These are phyloP conservation scores for Ceratocystis ficicola DNA, from an alignment of 2,329 filamentous ascomycete genomes.

Conservation along the genomic window DNA sequence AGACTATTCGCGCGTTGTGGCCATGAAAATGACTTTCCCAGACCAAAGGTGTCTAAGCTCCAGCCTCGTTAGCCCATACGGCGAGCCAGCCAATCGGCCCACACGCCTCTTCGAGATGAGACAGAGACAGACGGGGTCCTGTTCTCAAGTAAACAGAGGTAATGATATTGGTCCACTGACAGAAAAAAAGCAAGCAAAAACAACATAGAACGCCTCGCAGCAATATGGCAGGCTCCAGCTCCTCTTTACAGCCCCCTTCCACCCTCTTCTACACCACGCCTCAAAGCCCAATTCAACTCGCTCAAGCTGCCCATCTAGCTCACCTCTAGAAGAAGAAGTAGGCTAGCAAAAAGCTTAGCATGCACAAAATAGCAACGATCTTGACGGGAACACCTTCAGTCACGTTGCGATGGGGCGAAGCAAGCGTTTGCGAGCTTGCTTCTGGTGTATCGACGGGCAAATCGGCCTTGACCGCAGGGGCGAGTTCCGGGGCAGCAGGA, in stretches of 20 bases:
- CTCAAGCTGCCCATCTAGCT: conserved; percentile 16
- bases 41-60: too few relatives aligned
- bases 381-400: conserved; percentile 72
- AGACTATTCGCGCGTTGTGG: not conserved
- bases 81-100: not conserved
- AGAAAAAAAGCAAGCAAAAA: conserved; percentile 8
- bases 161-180: conserved; percentile 3
- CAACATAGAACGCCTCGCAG: not conserved
- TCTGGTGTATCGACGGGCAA: not conserved
- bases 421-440: conserved; percentile 4
- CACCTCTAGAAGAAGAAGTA: conserved; percentile 78
- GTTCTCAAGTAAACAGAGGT: not conserved
- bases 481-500: not conserved
- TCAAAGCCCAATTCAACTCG: not conserved
- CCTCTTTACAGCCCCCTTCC: not conserved
- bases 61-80: too few relatives aligned
- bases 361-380: conserved; percentile 68
- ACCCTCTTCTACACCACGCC: not conserved
- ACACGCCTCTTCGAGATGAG: not conserved
- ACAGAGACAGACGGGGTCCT: not conserved
- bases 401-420: conserved; percentile 18
- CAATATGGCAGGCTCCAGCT: conserved; percentile 2
- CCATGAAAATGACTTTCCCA: too few relatives aligned
- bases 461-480: not conserved
- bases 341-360: conserved; percentile 83